A percentile compares a stretch with the other conserved stretches of the same genome.
Conservation (phyloP, 2,329 filamentous ascomycete genomes). For the Colletotrichum spaethianum region DNA sequence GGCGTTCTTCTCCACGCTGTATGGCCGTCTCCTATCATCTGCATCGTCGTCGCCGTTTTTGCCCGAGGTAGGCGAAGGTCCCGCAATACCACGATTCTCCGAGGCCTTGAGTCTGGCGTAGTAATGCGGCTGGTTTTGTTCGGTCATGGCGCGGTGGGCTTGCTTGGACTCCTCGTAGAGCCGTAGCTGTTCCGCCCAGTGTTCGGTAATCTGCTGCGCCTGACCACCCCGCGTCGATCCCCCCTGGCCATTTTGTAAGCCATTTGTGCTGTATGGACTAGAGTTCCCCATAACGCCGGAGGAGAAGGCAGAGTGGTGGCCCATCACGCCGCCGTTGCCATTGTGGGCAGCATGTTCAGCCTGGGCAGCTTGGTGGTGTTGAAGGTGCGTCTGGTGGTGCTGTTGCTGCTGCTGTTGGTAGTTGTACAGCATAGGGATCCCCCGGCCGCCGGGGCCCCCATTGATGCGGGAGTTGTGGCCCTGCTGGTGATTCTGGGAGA, state of each 20-base stretch:
- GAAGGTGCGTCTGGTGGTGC: constrained; percentile 75
- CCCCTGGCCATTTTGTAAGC: constrained; percentile 71
- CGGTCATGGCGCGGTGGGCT: constrained; percentile 79
- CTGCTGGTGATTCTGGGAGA: constrained; percentile 79
- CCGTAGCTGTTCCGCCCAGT: constrained; percentile 91
- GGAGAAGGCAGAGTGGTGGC: constrained; percentile 73
- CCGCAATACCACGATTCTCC: constrained; percentile 77
- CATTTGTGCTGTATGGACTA: constrained; percentile 69
- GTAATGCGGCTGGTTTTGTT: constrained; percentile 75
- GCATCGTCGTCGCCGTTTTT: constrained; percentile 66
- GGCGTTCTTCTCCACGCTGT: constrained; percentile 74
- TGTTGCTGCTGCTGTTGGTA: constrained; percentile 74
- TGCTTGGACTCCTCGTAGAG: constrained; percentile 83
- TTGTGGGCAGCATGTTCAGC: constrained; percentile 70
- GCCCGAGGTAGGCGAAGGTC: constrained; percentile 65
- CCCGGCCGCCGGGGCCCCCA: constrained; percentile 73
- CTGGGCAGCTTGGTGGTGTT: constrained; percentile 74
- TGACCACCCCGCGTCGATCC: constrained; percentile 64
- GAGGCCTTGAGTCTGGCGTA: constrained; percentile 81
- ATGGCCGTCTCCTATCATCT: constrained; percentile 71
- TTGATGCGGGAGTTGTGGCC: constrained; percentile 84
- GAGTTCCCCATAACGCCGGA: constrained; percentile 76
- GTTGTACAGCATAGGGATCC: constrained; percentile 77
- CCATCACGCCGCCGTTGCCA: constrained; percentile 68
- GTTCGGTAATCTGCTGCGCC: constrained; percentile 70